These are phyloP conservation scores for Mimosa pudica DNA, from an alignment of 306 rosid genomes.

Conservation along the genomic window DNA sequence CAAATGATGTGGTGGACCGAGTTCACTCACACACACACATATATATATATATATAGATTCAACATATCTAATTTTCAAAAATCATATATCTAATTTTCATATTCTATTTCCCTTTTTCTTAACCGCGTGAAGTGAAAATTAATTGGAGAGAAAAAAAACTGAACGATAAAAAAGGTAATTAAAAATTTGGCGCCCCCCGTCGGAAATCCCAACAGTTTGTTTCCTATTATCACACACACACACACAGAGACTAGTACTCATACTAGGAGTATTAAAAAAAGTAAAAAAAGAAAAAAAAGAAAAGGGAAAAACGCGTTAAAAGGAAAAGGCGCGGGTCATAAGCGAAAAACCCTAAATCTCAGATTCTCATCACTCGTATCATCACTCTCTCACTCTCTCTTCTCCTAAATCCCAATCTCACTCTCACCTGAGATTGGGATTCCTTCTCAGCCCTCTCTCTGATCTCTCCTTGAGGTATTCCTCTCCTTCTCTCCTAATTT, in stretches of 20 bases:
- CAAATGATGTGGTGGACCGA: no score
- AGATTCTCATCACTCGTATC: no score
- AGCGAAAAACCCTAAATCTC: conserved; percentile 39
- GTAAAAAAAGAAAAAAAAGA: no score
- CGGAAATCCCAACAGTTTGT: not conserved
- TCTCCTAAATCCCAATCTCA: not conserved
- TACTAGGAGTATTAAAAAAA: no score
- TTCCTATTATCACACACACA: not conserved
- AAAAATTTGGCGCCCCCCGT: not conserved
- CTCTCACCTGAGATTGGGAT: not conserved
- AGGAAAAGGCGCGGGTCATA: not conserved
- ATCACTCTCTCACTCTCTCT: not conserved
- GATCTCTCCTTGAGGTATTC: conserved; percentile 33
- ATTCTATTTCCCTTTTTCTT: no score
- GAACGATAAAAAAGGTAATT: not conserved
- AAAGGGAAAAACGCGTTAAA: not conserved
- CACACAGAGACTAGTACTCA: no score
- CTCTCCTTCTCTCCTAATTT: conserved; percentile 13
- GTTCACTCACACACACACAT: no score
- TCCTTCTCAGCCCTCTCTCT: conserved; percentile 43
- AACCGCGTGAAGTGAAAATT: no score
- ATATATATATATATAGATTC: no score
- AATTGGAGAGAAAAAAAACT: not conserved
- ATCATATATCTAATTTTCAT: no score
- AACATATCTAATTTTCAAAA: no score